Evolutionary conservation across 1,284 basidiomycete genomes (phyloP), one percentile per base, ranked within the genome.

Genomic region (Cutaneotrichosporon cutaneum): DNA sequence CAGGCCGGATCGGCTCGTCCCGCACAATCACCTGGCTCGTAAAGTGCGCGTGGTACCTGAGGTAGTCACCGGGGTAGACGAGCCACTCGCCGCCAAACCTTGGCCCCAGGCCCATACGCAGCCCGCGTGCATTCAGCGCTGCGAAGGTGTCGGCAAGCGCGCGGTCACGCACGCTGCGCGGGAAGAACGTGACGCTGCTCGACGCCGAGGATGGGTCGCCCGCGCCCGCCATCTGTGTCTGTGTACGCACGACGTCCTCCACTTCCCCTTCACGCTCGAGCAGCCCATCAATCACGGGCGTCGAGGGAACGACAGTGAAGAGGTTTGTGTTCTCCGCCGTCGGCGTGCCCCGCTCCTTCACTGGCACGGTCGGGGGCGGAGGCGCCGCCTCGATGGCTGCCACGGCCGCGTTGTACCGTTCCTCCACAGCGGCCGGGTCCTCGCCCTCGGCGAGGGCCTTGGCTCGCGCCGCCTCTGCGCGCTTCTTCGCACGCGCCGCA

Each of bases 31-130:
- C 89, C 16, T 90, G 87, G 10, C 89, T 90, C 13, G 90, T 89
- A 74, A 97, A 99, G 78, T 99, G 96, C 1, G 94, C 95, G 72
- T 99, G 96, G 76, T 96, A 99, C 18, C 96, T 85, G 33, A 99
- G 80, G 5, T 94, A 94, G 74, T 99, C 96, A 57, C 94, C 94
- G 56, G 96, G 96, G 80, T 99, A 99, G 1, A 97, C 89, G 45
- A 98, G 81, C 77, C 93, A 97, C 71, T 97, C 92, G 1, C 94
- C 94, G 8, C 96, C 96, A 72, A 99, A 99, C 71, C 55, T 71
- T 58, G 53, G 84, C 77, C 8, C 92, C 87, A 59, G 85, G 75
- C 24, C 88, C 84, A 52, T 89, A 83, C 67, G 75, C 66, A 63
- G 72, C 18, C 66, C 79, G 65, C 47, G 71, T 4, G 45, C 45